Evolutionary conservation across 164 flowering plant species (phyloP), one percentile per base, ranked within the genome.

Genomic region (Magnolia kwangsiensis): DNA sequence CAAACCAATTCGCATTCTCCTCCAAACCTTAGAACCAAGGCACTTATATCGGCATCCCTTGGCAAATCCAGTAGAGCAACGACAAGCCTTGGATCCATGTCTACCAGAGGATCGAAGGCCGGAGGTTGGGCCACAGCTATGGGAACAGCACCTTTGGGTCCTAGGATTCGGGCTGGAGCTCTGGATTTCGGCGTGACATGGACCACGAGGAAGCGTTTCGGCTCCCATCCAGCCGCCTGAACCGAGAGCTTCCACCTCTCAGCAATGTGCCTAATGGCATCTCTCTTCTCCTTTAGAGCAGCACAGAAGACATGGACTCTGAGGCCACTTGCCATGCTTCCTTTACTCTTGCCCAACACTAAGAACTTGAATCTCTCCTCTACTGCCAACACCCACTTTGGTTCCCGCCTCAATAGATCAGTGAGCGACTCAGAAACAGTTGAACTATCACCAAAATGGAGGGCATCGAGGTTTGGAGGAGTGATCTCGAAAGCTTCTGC

Each of bases 11-110:
- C 98, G 74, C 99, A 96, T 75, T 96, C 99, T 45, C 99, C 99
- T 11, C 99, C 99, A 84, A 96, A 96, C 81, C 99, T 89, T 82
- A 96, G 76, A 18, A 94, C 96, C 82, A 96, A 75, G 19, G 94
- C 92, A 82, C 97, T 96, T 63, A 96, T 87, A 75, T 94, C 96
- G 23, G 97, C 88, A 64, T 96, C 99, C 75, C 98, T 88, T 0
- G 99, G 99, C 76, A 96, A 80, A 81, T 96, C 99, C 20, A 92
- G 78, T 31, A 96, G 83, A 71, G 97, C 91, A 66, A 96, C 98
- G 70, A 94, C 97, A 64, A 94, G 98, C 87, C 98, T 84, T 7
- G 97, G 98, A 83, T 96, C 99, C 97, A 92, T 96, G 80, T 96
- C 99, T 10, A 96, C 87, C 77, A 84, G 76, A 21, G 96, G 90